Evolutionary conservation across 352 stramenopile species (phyloP), one percentile per base, ranked within the genome.

Genomic region (Phytophthora quininea): DNA sequence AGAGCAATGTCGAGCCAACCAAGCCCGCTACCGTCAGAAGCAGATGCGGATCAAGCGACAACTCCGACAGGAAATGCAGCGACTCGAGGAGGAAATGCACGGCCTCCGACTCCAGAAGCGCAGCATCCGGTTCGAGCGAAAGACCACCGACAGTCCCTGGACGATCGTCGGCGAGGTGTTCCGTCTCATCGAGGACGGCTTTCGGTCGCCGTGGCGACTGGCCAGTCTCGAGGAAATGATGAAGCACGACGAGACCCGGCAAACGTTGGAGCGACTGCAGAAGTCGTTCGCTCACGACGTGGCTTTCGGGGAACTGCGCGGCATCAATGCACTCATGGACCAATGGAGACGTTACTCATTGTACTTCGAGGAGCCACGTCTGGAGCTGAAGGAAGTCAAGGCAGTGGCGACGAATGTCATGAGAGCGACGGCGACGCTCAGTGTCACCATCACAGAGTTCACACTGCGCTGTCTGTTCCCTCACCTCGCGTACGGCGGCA

Each of bases 341-440:
- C 68, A 76, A 30, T 24, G 64, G 8, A 33, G 51, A 11, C 19
- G 46, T 3, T 76, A 62, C 49, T 63, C 48, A 24, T 29, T 59
- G 48, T 57, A 56, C 27, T 76, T 72, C 51, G 58, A 33, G 6
- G 48, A 53, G 11, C 49, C 63, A 3, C 2, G 24, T 1, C 14
- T 76, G n/a, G 10, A 73, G 46, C 31, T 73, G 4, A 27, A 67
- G 29, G 55, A 19, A 19, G 62, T 76, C 9, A 58, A 76, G 37
- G 43, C 30, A 1, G n/a, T 64, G 7, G 27, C 45, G 7, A 27
- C 62, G 19, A 40, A 27, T 35, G 53, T 75, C 0, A 64, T 67
- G 55, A 48, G 43, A 54, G 69, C 69, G 11, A 48, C 35, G 31
- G 64, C 50, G 27, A 64, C 14, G 2, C 47, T 76, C 12, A 69